Evolutionary conservation across 345 rosid species (phyloP).

Genomic region (Hirschfeldia incana): DNA sequence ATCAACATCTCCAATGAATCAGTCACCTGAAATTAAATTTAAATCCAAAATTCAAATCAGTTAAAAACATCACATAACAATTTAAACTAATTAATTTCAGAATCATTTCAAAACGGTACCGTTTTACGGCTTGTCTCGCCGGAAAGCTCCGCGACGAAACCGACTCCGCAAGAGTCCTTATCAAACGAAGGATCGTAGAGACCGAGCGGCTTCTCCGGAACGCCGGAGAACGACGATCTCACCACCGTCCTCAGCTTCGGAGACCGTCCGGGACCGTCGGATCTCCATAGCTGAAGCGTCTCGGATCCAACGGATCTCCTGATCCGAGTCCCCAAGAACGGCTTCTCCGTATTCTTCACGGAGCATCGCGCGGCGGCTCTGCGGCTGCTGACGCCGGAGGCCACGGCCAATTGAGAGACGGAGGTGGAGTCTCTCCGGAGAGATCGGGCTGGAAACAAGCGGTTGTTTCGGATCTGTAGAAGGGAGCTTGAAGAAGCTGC

Average conservation of each 20-base stretch:
- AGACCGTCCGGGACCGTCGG: constrained; percentile 74
- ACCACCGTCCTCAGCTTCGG: constrained; percentile 75
- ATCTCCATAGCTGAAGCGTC: constrained; percentile 65
- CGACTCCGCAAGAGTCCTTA: constrained; percentile 99
- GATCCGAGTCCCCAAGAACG: constrained; percentile 53
- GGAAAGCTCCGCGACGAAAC: constrained; percentile 94
- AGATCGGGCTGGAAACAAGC: constrained; percentile 34
- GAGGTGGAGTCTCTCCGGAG: constrained; percentile 27
- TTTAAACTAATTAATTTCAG: too few species aligned
- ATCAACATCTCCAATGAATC: constrained; percentile 97
- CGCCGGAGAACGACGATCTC: constrained; percentile 71
- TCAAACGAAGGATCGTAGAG: constrained; percentile 90
- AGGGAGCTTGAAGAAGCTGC: constrained; percentile 48
- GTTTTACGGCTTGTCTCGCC: constrained; percentile 87
- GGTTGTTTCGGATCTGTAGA: constrained; percentile 40
- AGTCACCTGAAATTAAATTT: constrained; percentile 48
- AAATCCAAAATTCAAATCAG: too few species aligned
- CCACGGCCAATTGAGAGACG: constrained; percentile 45
- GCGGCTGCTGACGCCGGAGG: constrained; percentile 34
- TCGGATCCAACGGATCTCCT: constrained; percentile 49
- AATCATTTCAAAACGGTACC: constrained; percentile 48
- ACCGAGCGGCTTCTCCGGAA: constrained; percentile 95
- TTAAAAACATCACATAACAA: too few species aligned
- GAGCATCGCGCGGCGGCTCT: constrained; percentile 42
- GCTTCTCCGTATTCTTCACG: constrained; percentile 42